phyloP scores from a whole-genome alignment of 1,139 yeast species.

The Pichia sp. region DNA sequence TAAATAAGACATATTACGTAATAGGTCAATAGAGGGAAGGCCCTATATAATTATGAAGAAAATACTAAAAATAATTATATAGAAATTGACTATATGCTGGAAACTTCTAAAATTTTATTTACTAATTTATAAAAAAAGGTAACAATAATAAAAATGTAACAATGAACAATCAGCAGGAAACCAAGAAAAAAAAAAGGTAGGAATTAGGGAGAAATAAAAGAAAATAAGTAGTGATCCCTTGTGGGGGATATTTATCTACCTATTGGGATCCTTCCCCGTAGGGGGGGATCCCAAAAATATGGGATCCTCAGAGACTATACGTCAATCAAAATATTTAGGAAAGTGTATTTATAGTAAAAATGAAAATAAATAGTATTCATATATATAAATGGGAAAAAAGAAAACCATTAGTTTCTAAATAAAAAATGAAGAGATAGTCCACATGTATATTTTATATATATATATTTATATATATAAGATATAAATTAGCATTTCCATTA shows the following conservation, averaged over 20 bases:
- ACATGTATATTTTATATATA: not conserved
- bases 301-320: constrained; percentile 9
- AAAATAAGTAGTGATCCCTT: too few relatives aligned
- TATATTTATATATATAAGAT: not conserved
- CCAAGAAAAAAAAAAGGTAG: too few relatives aligned
- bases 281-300: not conserved
- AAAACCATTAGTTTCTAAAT: not conserved
- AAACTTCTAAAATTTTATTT: not conserved
- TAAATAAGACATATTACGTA: constrained; percentile 6
- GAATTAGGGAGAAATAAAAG: not conserved
- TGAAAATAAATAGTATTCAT: not conserved
- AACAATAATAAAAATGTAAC: not conserved
- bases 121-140: not conserved
- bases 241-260: too few relatives aligned
- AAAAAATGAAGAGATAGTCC: not conserved
- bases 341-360: not conserved
- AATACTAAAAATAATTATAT: constrained; percentile 7
- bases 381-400: not conserved
- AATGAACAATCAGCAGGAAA: constrained; percentile 7
- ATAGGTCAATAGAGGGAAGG: constrained; percentile 1
- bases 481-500: constrained; percentile 17
- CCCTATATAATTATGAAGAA: constrained; percentile 6
- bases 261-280: not conserved
- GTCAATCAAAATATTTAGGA: constrained; percentile 7
- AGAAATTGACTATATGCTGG: constrained; percentile 8